Percentiles rank a stretch among this genome's conserved stretches.
Evolutionary conservation across 805 yeast genomes (phyloP).

Genomic region (Candida quercuum): DNA sequence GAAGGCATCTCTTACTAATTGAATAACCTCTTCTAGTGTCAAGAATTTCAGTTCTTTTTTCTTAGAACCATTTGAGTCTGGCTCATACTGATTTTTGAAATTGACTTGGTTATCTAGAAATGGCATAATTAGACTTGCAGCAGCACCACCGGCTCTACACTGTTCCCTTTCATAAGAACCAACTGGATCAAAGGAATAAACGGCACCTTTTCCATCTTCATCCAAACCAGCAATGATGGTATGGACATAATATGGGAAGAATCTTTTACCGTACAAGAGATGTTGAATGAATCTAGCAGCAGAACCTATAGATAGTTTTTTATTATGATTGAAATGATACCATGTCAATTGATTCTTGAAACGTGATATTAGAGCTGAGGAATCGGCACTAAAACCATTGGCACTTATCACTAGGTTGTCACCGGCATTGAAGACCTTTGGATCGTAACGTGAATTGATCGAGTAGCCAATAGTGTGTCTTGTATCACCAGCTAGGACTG

Average conservation of each 20-base stretch:
- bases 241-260: slow-evolving; percentile 95
- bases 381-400: slow-evolving; percentile 96
- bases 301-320: slow-evolving; percentile 57
- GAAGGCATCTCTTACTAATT: slow-evolving; percentile 89
- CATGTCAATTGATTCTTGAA: slow-evolving; percentile 66
- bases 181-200: slow-evolving; percentile 95
- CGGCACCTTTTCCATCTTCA: slow-evolving; percentile 82
- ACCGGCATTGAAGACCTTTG: slow-evolving; percentile 84
- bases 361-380: slow-evolving; percentile 73
- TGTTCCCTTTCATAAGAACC: slow-evolving; percentile 97
- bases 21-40: slow-evolving; percentile 77
- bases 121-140: slow-evolving; percentile 94
- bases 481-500: slow-evolving; percentile 97
- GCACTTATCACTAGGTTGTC: slow-evolving; percentile 85
- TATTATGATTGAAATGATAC: slow-evolving; percentile 89
- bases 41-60: slow-evolving; percentile 60
- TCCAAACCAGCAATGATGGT: slow-evolving; percentile 94
- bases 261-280: slow-evolving; percentile 83
- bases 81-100: slow-evolving; percentile 87
- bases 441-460: slow-evolving; percentile 88
- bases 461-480: slow-evolving; percentile 92
- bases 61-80: slow-evolving; percentile 63
- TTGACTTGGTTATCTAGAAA: slow-evolving; percentile 96
- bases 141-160: slow-evolving; percentile 97
- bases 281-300: slow-evolving; percentile 93